A percentile compares a stretch with the other conserved stretches of the same genome.
These are phyloP conservation scores for Pseudomonodictys pantanalensis DNA, from an alignment of 495 filamentous ascomycete species.

Conservation along the genomic window DNA sequence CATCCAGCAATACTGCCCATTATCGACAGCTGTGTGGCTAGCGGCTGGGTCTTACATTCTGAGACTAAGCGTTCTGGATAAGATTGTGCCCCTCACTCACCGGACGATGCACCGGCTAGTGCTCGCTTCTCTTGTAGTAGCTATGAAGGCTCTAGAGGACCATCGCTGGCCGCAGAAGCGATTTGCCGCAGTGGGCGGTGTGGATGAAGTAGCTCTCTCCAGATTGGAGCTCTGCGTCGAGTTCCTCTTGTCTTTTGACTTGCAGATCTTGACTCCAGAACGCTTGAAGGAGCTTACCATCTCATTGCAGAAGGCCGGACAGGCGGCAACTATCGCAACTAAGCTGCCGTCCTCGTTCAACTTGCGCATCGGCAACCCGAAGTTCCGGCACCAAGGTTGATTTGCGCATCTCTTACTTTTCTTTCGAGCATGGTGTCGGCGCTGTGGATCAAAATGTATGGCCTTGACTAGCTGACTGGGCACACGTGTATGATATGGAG, in stretches of 20 bases:
- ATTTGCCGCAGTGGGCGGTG: slow-evolving; percentile 85
- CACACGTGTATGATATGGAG: background rate
- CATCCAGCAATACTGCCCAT: slow-evolving; percentile 85
- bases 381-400: background rate
- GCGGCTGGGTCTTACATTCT: slow-evolving; percentile 89
- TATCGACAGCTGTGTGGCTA: slow-evolving; percentile 96
- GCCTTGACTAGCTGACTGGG: background rate
- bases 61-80: slow-evolving; percentile 67
- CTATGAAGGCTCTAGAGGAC: slow-evolving; percentile 92
- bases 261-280: slow-evolving; percentile 31
- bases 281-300: slow-evolving; percentile 19
- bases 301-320: slow-evolving; percentile 31
- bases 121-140: slow-evolving; percentile 77
- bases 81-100: slow-evolving; percentile 66
- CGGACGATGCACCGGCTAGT: slow-evolving; percentile 85
- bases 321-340: slow-evolving; percentile 15
- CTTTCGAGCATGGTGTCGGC: background rate
- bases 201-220: slow-evolving; percentile 73
- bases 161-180: slow-evolving; percentile 77
- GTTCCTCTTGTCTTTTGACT: slow-evolving; percentile 42
- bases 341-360: slow-evolving; percentile 24
- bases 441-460: background rate
- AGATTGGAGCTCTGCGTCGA: slow-evolving; percentile 73
- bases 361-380: slow-evolving; percentile 5
- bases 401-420: background rate